Conservation (phyloP, 768 basidiomycete genomes). For the Rhodosporidiobolus odoratus region DNA sequence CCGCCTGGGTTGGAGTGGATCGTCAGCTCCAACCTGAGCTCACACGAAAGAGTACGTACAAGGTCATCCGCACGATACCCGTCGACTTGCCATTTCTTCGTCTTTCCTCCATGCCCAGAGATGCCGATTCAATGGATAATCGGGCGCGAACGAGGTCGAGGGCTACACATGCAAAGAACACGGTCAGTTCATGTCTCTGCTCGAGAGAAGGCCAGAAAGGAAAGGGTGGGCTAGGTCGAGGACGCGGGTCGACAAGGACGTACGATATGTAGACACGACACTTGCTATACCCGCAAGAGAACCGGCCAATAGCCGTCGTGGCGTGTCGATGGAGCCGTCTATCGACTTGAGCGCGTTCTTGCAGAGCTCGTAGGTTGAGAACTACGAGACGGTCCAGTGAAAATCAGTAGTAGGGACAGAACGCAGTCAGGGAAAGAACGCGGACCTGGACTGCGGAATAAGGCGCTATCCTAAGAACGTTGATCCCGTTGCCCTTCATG, state of each 20-base stretch:
- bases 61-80: slow-evolving; percentile 77
- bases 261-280: slow-evolving; percentile 51
- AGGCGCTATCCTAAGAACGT: slow-evolving; percentile 86
- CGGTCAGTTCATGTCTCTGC: background rate
- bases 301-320: slow-evolving; percentile 74
- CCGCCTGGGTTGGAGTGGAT: background rate
- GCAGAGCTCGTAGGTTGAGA: slow-evolving; percentile 40
- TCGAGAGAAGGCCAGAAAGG: too few relatives aligned
- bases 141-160: slow-evolving; percentile 88
- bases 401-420: background rate
- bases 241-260: too few relatives aligned
- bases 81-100: slow-evolving; percentile 27
- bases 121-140: slow-evolving; percentile 66
- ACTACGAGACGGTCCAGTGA: background rate
- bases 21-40: background rate
- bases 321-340: slow-evolving; percentile 71
- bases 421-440: slow-evolving; percentile 44
- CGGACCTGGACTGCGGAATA: slow-evolving; percentile 55
- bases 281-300: slow-evolving; percentile 90
- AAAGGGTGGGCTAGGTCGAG: background rate
- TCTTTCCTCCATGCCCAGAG: slow-evolving; percentile 22
- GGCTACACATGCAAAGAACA: slow-evolving; percentile 60
- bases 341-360: slow-evolving; percentile 63
- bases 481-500: slow-evolving; percentile 80
- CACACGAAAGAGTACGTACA: slow-evolving; percentile 49